Evolutionary conservation across 2,329 filamentous ascomycete species (phyloP).

Genomic region (Aureobasidium lini): DNA sequence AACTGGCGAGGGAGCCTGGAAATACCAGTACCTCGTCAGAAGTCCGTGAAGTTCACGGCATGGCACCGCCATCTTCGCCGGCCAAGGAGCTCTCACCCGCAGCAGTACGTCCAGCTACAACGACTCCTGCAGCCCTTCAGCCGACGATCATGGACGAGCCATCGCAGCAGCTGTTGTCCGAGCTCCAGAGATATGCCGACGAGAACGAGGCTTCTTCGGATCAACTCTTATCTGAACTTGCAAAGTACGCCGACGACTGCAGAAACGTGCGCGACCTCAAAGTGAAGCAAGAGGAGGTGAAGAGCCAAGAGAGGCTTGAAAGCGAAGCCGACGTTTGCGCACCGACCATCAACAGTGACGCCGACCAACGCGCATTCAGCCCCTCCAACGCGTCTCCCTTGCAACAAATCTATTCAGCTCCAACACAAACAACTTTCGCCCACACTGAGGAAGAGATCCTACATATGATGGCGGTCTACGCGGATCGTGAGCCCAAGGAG

Average conservation of each 20-base stretch:
- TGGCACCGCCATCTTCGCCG: neutral
- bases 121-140: neutral
- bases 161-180: neutral
- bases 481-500: neutral
- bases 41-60: neutral
- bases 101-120: neutral
- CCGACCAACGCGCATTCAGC: neutral
- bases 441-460: neutral
- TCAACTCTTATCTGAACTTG: neutral
- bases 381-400: neutral
- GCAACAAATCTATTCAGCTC: neutral
- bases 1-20: neutral
- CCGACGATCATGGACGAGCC: neutral
- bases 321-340: neutral
- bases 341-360: neutral
- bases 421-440: neutral
- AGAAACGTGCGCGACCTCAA: neutral
- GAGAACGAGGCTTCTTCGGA: no score
- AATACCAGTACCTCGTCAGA: conserved; percentile 1
- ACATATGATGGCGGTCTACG: conserved; percentile 1
- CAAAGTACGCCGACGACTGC: neutral
- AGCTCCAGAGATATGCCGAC: neutral
- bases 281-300: neutral
- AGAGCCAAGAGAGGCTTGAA: neutral
- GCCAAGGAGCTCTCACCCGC: neutral